Conservation (phyloP, 345 rosid species). For the Rhizophora mangle region DNA sequence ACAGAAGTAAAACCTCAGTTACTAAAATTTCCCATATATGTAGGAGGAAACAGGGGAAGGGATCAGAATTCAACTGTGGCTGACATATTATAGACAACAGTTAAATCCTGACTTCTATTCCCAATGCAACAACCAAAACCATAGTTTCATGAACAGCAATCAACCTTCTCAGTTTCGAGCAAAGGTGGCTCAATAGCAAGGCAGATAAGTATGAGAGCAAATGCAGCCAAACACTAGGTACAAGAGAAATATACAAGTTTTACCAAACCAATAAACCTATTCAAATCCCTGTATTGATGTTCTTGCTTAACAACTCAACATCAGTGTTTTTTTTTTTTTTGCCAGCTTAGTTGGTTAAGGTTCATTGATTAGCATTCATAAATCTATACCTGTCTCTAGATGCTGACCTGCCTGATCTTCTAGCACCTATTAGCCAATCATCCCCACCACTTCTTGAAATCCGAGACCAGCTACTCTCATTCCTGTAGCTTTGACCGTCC, state of each 20-base stretch:
- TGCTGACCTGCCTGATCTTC: slow-evolving; percentile 54
- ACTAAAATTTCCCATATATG: not conserved
- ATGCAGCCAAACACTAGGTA: too few relatives aligned
- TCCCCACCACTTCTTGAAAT: slow-evolving; percentile 49
- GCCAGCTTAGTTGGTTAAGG: too few relatives aligned
- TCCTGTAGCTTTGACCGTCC: slow-evolving; percentile 51
- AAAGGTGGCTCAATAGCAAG: too few relatives aligned
- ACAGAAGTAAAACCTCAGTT: not conserved
- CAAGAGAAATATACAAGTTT: too few relatives aligned
- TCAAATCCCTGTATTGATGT: too few relatives aligned
- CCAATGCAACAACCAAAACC: not conserved
- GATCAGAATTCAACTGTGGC: not conserved
- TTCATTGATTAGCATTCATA: not conserved
- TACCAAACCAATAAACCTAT: too few relatives aligned
- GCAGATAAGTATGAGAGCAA: too few relatives aligned
- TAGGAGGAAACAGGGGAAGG: not conserved
- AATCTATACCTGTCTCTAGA: slow-evolving; percentile 54
- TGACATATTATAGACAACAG: not conserved
- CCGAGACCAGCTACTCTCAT: slow-evolving; percentile 48
- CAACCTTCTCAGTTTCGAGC: not conserved
- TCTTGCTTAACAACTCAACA: too few relatives aligned
- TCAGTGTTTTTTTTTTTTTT: too few relatives aligned
- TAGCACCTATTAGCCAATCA: slow-evolving; percentile 79
- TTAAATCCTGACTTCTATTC: not conserved
- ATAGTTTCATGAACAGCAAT: not conserved